Percentiles rank a stretch among this genome's conserved stretches.
These are phyloP conservation scores for Silene uniflora DNA, from an alignment of 148 eudicot genomes.

Conservation along the genomic window DNA sequence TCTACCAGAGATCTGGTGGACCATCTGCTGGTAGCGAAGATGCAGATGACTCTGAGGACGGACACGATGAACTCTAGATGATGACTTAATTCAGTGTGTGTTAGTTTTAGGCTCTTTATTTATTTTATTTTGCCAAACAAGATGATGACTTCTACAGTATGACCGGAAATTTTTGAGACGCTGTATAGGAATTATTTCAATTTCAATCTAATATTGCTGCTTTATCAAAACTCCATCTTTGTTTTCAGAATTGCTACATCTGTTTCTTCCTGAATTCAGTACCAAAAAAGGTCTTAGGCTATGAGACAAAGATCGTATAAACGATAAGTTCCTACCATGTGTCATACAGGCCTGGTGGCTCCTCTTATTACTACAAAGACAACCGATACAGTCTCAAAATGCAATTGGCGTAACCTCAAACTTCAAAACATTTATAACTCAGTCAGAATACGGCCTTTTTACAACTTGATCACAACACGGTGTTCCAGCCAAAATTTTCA, in stretches of 20 bases:
- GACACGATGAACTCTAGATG: conserved; percentile 52
- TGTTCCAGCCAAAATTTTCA: no score
- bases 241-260: background rate
- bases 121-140: background rate
- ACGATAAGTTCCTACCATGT: no score
- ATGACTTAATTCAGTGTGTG: background rate
- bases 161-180: background rate
- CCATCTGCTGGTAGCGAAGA: conserved; percentile 36
- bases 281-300: no score
- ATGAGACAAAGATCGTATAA: no score
- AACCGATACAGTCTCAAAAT: no score
- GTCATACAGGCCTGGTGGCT: no score
- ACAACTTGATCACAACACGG: no score
- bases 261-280: no score
- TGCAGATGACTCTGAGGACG: conserved; percentile 35
- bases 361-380: no score
- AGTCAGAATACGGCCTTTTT: no score
- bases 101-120: conserved; percentile 20
- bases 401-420: no score
- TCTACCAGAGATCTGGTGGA: conserved; percentile 60
- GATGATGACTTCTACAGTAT: conserved; percentile 12
- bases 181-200: background rate
- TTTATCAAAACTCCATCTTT: background rate
- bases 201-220: background rate
- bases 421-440: no score